Conservation (phyloP, 768 basidiomycete species). For the Ramaria sp. region DNA sequence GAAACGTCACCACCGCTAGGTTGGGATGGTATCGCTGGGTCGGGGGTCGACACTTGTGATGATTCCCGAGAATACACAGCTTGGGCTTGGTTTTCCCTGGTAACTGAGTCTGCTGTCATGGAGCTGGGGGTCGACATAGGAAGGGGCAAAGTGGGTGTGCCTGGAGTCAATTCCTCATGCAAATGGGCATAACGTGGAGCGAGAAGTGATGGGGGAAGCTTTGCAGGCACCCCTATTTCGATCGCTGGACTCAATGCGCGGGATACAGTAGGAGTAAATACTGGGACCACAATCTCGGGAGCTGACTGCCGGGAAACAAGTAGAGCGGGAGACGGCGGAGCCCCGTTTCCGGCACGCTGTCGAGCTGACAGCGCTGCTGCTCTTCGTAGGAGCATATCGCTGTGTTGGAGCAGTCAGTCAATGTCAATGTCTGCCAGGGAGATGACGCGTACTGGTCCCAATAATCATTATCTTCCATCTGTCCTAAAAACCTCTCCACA, state of each 20-base stretch:
- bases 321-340: conserved; percentile 38
- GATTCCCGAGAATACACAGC: neutral
- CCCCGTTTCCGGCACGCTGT: conserved; percentile 45
- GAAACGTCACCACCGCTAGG: neutral
- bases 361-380: conserved; percentile 48
- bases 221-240: conserved; percentile 11
- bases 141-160: neutral
- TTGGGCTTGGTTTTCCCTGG: neutral
- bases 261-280: conserved; percentile 33
- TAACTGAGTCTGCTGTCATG: neutral
- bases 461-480: conserved; percentile 26
- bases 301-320: conserved; percentile 15
- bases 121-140: neutral
- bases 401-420: conserved; percentile 16
- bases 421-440: neutral
- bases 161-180: conserved; percentile 40
- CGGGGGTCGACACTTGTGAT: neutral
- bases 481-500: conserved; percentile 42
- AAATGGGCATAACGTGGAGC: conserved; percentile 51
- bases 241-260: neutral
- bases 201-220: conserved; percentile 29
- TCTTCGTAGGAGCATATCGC: conserved; percentile 41
- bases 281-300: conserved; percentile 32
- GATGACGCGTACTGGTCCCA: conserved; percentile 24
- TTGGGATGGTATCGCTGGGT: neutral